A percentile compares a stretch with the other conserved stretches of the same genome.
Evolutionary conservation across 768 basidiomycete genomes (phyloP).

Genomic region (Floccularia luteovirens): DNA sequence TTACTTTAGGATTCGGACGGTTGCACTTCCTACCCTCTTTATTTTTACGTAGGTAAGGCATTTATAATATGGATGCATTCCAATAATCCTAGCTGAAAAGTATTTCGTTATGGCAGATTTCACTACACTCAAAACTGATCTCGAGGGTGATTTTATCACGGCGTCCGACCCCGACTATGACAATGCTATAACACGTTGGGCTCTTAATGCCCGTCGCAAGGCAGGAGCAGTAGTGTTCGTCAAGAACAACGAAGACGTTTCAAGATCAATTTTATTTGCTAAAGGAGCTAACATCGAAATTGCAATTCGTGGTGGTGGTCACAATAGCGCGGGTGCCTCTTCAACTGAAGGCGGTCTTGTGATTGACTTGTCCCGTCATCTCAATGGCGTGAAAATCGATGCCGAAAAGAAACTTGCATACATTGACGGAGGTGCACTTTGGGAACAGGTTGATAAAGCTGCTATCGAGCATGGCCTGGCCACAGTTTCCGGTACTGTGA

Average conservation of each 20-base stretch:
- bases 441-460: constrained; percentile 26
- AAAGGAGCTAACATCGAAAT: constrained; percentile 14
- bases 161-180: constrained; percentile 18
- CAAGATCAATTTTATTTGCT: constrained; percentile 18
- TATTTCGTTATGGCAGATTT: too few species aligned
- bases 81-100: too few species aligned
- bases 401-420: constrained; percentile 17
- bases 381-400: constrained; percentile 19
- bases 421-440: constrained; percentile 27
- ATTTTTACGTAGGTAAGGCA: too few species aligned
- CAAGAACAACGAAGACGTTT: constrained; percentile 21
- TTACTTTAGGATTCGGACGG: too few species aligned
- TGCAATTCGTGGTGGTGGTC: constrained; percentile 29
- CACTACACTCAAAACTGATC: too few species aligned
- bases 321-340: constrained; percentile 24
- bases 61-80: too few species aligned
- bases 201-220: constrained; percentile 18
- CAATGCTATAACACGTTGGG: constrained; percentile 24
- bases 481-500: constrained; percentile 25
- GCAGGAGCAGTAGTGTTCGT: constrained; percentile 26
- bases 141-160: constrained; percentile 27
- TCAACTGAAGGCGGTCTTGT: constrained; percentile 30
- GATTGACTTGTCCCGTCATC: constrained; percentile 26
- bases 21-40: too few species aligned
- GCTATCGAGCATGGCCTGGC: constrained; percentile 27